Evolutionary conservation across 345 rosid genomes (phyloP).

Genomic region (Syzygium jambos): DNA sequence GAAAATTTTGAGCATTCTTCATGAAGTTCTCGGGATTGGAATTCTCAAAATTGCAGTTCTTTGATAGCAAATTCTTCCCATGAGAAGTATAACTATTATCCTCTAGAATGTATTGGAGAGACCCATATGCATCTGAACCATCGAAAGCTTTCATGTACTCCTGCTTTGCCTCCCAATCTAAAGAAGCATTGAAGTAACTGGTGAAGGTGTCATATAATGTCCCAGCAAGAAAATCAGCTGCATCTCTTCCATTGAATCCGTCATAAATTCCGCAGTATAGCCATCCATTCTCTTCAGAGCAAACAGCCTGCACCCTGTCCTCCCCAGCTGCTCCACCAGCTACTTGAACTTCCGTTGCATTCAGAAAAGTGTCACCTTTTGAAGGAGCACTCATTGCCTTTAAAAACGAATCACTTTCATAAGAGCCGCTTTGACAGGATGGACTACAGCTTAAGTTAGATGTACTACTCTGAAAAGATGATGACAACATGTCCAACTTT

Average conservation of each 20-base stretch:
- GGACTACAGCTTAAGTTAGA: constrained; percentile 84
- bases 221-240: constrained; percentile 96
- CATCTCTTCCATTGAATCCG: constrained; percentile 96
- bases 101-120: constrained; percentile 14
- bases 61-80: constrained; percentile 2
- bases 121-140: constrained; percentile 9
- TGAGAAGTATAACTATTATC: constrained; percentile 1
- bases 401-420: constrained; percentile 56
- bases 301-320: constrained; percentile 96
- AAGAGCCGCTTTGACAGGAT: constrained; percentile 43
- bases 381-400: constrained; percentile 58
- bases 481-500: constrained; percentile 75
- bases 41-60: neutral
- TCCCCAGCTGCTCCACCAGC: constrained; percentile 99
- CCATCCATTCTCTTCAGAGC: constrained; percentile 95
- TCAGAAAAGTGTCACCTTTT: constrained; percentile 61
- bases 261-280: constrained; percentile 88
- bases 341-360: constrained; percentile 71
- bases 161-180: constrained; percentile 48
- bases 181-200: constrained; percentile 33
- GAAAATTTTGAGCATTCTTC: constrained; percentile 1
- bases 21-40: neutral
- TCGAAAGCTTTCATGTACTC: constrained; percentile 11
- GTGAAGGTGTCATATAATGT: constrained; percentile 77
- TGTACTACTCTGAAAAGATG: constrained; percentile 76